phyloP scores from a whole-genome alignment of 495 filamentous ascomycete species.

The Penicillium lividum region DNA sequence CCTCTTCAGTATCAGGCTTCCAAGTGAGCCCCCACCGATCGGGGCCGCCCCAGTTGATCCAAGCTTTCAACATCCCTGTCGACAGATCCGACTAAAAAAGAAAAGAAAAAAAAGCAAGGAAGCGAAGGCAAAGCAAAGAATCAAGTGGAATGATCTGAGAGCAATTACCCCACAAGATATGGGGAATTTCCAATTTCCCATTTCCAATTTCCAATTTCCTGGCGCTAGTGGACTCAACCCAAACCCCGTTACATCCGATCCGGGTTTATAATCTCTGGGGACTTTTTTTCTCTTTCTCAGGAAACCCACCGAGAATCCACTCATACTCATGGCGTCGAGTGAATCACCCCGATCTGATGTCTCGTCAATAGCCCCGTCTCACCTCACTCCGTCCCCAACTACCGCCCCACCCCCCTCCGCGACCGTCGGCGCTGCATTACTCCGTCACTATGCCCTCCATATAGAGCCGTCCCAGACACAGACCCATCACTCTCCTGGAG shows the following conservation, averaged over 20 bases:
- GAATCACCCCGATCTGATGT: slow-evolving; percentile 25
- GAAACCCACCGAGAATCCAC: slow-evolving; percentile 15
- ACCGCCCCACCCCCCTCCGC: slow-evolving; percentile 27
- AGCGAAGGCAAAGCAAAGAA: neutral
- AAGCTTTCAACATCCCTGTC: slow-evolving; percentile 9
- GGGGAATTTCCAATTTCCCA: neutral
- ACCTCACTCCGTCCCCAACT: slow-evolving; percentile 16
- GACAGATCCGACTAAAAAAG: slow-evolving; percentile 3
- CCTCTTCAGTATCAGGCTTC: neutral
- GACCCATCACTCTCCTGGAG: slow-evolving; percentile 26
- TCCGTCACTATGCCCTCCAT: slow-evolving; percentile 46
- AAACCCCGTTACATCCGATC: slow-evolving; percentile 35
- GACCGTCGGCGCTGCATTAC: slow-evolving; percentile 39
- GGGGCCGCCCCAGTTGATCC: slow-evolving; percentile 10
- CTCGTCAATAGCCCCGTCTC: slow-evolving; percentile 16
- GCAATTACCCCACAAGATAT: neutral
- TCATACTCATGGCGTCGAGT: slow-evolving; percentile 32
- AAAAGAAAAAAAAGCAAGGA: neutral
- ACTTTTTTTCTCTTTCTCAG: slow-evolving; percentile 6
- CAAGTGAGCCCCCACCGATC: slow-evolving; percentile 5
- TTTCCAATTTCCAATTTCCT: neutral
- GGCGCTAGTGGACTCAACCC: neutral
- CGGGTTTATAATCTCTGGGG: slow-evolving; percentile 3
- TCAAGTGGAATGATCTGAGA: neutral
- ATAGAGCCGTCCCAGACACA: slow-evolving; percentile 43